Percentiles rank a stretch among this genome's conserved stretches.
Evolutionary conservation across 164 flowering plant genomes (phyloP).

Genomic region (Aristolochia californica): DNA sequence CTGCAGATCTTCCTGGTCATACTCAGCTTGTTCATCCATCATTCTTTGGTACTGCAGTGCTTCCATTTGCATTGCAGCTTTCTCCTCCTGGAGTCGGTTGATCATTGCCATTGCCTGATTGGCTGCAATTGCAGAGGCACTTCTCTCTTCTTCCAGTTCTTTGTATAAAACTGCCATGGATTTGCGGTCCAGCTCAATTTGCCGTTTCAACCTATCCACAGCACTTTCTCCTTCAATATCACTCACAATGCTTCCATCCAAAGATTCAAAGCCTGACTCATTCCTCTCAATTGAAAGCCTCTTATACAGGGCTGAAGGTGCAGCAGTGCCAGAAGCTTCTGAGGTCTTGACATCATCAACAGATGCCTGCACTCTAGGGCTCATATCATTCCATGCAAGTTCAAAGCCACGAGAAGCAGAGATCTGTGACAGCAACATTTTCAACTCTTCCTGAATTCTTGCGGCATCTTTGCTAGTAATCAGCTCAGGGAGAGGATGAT

Average conservation of each 20-base stretch:
- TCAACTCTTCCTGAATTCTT: constrained; percentile 56
- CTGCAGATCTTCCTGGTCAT: constrained; percentile 79
- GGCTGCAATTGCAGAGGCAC: constrained; percentile 77
- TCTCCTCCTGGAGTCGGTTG: constrained; percentile 88
- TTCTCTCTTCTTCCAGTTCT: constrained; percentile 92
- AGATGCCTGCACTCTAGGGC: constrained; percentile 46
- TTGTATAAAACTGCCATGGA: constrained; percentile 44
- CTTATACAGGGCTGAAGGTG: constrained; percentile 21
- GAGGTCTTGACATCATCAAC: constrained; percentile 34
- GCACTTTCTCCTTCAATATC: constrained; percentile 48
- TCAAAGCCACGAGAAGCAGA: constrained; percentile 56
- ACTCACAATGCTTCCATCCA: constrained; percentile 32
- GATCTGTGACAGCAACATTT: constrained; percentile 53
- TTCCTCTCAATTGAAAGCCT: constrained; percentile 64
- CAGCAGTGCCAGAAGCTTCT: constrained; percentile 33
- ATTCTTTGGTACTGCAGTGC: constrained; percentile 76
- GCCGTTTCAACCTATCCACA: constrained; percentile 59
- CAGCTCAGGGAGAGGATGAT: constrained; percentile 40
- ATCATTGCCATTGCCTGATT: constrained; percentile 98
- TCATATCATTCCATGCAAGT: constrained; percentile 32
- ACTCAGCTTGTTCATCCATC: constrained; percentile 98
- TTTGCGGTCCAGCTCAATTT: constrained; percentile 54
- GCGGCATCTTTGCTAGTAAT: constrained; percentile 42
- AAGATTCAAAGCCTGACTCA: constrained; percentile 52
- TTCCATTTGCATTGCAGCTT: constrained; percentile 83